These are phyloP conservation scores for Coemansia sp. DNA, from an alignment of 192 early-diverging fungal genomes.

Conservation along the genomic window DNA sequence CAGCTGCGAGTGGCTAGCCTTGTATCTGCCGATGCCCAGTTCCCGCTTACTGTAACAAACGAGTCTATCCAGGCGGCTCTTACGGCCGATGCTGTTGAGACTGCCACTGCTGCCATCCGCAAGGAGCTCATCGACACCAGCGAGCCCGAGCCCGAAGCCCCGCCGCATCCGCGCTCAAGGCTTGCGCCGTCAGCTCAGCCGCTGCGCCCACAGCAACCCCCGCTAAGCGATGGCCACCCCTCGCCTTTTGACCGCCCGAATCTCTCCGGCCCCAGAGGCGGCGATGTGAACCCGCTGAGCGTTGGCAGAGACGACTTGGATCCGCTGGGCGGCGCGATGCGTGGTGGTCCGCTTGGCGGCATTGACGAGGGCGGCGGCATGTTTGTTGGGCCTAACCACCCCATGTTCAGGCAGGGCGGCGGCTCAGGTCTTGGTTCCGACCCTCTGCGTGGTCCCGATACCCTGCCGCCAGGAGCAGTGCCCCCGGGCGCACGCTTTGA, in stretches of 20 bases:
- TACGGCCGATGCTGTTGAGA: constrained; percentile 11
- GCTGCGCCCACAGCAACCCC: not conserved
- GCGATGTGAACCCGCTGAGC: not conserved
- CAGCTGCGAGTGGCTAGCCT: constrained; percentile 1
- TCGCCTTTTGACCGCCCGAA: not conserved
- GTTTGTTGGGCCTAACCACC: constrained; percentile 85
- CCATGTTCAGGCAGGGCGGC: constrained; percentile 70
- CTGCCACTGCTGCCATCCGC: constrained; percentile 22
- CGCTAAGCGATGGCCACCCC: not conserved
- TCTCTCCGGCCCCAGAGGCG: not conserved
- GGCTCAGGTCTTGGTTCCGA: constrained; percentile 16
- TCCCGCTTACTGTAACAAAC: constrained; percentile 9
- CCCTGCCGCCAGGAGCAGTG: constrained; percentile 68
- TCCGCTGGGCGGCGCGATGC: constrained; percentile 25
- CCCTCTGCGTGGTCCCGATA: constrained; percentile 58
- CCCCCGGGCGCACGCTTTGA: constrained; percentile 90
- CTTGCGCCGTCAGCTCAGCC: not conserved
- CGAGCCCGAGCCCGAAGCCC: not conserved
- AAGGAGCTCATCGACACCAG: constrained; percentile 6
- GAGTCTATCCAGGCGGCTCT: constrained; percentile 5
- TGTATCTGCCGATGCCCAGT: constrained; percentile 7
- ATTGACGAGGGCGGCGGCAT: constrained; percentile 71
- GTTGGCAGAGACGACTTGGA: constrained; percentile 77
- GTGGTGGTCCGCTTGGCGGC: constrained; percentile 30
- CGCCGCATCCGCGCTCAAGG: not conserved